Evolutionary conservation across 371 early-diverging fungal genomes (phyloP).

Genomic region (Vairimorpha ceranae): DNA sequence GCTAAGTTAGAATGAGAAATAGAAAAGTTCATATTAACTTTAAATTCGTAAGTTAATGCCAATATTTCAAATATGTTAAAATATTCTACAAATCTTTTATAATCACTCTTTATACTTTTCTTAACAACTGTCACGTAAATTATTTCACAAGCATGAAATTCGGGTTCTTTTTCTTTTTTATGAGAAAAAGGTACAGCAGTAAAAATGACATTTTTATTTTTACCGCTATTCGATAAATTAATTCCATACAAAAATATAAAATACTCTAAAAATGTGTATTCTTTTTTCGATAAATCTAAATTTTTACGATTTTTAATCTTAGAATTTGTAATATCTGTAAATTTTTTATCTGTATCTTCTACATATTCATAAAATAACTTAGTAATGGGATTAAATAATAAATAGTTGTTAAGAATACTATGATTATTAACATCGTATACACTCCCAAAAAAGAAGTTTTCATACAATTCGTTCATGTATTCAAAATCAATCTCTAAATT

Average conservation of each 20-base stretch:
- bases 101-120: conserved; percentile 15
- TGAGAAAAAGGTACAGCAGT: neutral
- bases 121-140: conserved; percentile 34
- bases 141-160: conserved; percentile 25
- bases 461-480: neutral
- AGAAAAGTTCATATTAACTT: neutral
- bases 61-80: conserved; percentile 36
- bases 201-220: neutral
- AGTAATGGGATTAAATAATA: conserved; percentile 7
- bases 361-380: neutral
- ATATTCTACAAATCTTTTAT: conserved; percentile 13
- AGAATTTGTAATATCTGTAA: neutral
- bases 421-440: neutral
- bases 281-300: neutral
- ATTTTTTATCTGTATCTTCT: neutral
- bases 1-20: neutral
- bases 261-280: conserved; percentile 14
- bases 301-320: neutral
- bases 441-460: neutral
- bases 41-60: conserved; percentile 37
- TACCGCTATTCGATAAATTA: neutral
- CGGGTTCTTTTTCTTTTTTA: neutral
- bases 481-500: conserved; percentile 3
- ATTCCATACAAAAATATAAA: neutral
- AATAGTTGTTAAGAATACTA: neutral